These are phyloP conservation scores for Suhomyces sp. DNA, from an alignment of 805 yeast genomes.

Conservation along the genomic window DNA sequence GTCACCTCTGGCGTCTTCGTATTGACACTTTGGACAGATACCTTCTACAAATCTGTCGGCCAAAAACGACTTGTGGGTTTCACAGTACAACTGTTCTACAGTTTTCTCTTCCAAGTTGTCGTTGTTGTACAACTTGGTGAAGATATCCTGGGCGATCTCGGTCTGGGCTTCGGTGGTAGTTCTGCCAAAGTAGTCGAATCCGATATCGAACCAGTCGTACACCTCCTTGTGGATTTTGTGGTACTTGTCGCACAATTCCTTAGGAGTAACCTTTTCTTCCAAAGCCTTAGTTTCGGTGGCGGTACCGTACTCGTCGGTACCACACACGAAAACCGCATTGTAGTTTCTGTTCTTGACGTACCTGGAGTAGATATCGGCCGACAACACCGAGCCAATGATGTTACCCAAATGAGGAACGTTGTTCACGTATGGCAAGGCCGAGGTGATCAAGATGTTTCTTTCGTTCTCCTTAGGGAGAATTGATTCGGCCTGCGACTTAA, in stretches of 20 bases:
- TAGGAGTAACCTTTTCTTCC: slow-evolving; percentile 88
- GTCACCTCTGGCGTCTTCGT: slow-evolving; percentile 98
- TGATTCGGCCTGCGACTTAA: slow-evolving; percentile 25
- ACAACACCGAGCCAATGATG: slow-evolving; percentile 89
- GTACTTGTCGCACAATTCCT: slow-evolving; percentile 87
- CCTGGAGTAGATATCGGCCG: slow-evolving; percentile 92
- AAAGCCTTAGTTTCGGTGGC: slow-evolving; percentile 98
- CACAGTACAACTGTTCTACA: slow-evolving; percentile 88
- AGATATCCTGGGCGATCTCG: slow-evolving; percentile 92
- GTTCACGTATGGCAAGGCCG: slow-evolving; percentile 97
- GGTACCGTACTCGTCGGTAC: slow-evolving; percentile 99
- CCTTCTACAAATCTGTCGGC: slow-evolving; percentile 99
- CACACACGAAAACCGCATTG: slow-evolving; percentile 85
- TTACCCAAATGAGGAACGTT: slow-evolving; percentile 98
- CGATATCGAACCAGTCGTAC: slow-evolving; percentile 95
- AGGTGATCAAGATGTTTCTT: slow-evolving; percentile 83
- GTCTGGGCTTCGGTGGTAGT: slow-evolving; percentile 92
- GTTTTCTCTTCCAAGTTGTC: slow-evolving; percentile 81
- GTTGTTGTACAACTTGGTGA: slow-evolving; percentile 69
- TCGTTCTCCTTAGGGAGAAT: slow-evolving; percentile 62
- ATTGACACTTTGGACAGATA: slow-evolving; percentile 90
- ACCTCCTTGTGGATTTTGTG: slow-evolving; percentile 82
- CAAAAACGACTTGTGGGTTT: slow-evolving; percentile 81
- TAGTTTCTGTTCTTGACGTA: slow-evolving; percentile 85
- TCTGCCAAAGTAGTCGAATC: slow-evolving; percentile 93